Percentiles rank a stretch among this genome's conserved stretches.
Evolutionary conservation across 2,329 filamentous ascomycete species (phyloP).

Genomic region (Xylaria sp.): DNA sequence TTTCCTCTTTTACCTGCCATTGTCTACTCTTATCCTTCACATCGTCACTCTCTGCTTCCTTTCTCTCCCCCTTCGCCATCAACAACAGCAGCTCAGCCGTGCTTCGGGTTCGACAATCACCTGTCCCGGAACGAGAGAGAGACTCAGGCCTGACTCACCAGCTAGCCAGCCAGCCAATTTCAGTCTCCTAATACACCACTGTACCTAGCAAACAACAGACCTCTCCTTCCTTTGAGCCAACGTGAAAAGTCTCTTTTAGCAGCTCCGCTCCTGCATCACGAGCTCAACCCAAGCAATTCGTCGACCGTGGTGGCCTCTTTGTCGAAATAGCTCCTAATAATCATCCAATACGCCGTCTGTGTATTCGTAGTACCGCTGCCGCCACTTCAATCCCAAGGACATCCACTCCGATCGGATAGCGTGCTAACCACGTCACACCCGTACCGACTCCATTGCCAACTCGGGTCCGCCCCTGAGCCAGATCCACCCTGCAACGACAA

Average conservation of each 20-base stretch:
- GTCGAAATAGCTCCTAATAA: slow-evolving; percentile 43
- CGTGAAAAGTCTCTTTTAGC: slow-evolving; percentile 44
- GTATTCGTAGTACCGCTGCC: slow-evolving; percentile 38
- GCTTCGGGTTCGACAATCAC: slow-evolving; percentile 45
- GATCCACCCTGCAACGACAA: slow-evolving; percentile 43
- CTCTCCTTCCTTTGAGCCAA: slow-evolving; percentile 47
- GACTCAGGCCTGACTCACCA: slow-evolving; percentile 43
- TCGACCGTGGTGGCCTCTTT: slow-evolving; percentile 44
- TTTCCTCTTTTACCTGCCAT: slow-evolving; percentile 40
- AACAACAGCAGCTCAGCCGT: slow-evolving; percentile 40
- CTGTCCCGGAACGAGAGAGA: slow-evolving; percentile 46
- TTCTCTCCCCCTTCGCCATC: slow-evolving; percentile 44
- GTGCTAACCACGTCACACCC: slow-evolving; percentile 51
- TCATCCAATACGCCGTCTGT: slow-evolving; percentile 36
- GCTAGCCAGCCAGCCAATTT: slow-evolving; percentile 35
- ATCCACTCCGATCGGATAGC: slow-evolving; percentile 42
- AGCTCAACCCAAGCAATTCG: slow-evolving; percentile 38
- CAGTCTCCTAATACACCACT: slow-evolving; percentile 42
- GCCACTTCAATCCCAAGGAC: slow-evolving; percentile 34
- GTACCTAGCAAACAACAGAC: slow-evolving; percentile 35
- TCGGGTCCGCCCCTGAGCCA: slow-evolving; percentile 47
- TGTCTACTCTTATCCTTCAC: slow-evolving; percentile 49
- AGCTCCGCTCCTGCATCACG: slow-evolving; percentile 44
- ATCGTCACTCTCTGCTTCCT: slow-evolving; percentile 51
- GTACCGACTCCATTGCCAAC: slow-evolving; percentile 45